Evolutionary conservation across 768 basidiomycete genomes (phyloP).

Genomic region (Tulasnella sp.): DNA sequence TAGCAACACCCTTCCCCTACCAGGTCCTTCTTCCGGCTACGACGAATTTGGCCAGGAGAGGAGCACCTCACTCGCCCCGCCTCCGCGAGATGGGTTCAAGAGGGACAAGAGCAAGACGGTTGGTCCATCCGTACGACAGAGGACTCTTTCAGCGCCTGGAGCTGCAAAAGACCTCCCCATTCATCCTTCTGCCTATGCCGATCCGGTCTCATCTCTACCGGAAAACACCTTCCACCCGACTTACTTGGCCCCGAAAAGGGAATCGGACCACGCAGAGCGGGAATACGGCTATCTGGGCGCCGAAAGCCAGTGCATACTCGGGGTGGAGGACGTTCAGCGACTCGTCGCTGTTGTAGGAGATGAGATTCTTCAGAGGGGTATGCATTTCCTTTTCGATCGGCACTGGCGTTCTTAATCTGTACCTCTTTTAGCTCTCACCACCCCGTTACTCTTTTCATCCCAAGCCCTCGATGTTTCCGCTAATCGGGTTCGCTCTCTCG

Average conservation of each 20-base stretch:
- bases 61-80: not conserved
- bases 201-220: not conserved
- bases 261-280: not conserved
- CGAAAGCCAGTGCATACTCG: conserved; percentile 60
- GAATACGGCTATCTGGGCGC: conserved; percentile 67
- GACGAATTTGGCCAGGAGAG: conserved; percentile 6
- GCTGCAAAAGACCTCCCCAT: conserved; percentile 1
- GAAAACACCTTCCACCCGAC: not conserved
- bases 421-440: conserved; percentile 42
- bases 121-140: not conserved
- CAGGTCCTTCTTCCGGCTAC: conserved; percentile 11
- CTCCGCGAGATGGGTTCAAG: not conserved
- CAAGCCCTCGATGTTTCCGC: conserved; percentile 76
- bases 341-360: conserved; percentile 59
- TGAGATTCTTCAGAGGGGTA: conserved; percentile 56
- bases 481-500: conserved; percentile 60
- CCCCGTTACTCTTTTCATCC: conserved; percentile 83
- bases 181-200: not conserved
- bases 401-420: not conserved
- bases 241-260: conserved; percentile 8
- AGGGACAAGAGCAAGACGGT: conserved; percentile 2
- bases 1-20: not conserved
- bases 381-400: not conserved
- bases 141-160: conserved; percentile 13
- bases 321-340: conserved; percentile 56